phyloP scores from a whole-genome alignment of 805 yeast species.

The Tanozyma kutaoensis region DNA sequence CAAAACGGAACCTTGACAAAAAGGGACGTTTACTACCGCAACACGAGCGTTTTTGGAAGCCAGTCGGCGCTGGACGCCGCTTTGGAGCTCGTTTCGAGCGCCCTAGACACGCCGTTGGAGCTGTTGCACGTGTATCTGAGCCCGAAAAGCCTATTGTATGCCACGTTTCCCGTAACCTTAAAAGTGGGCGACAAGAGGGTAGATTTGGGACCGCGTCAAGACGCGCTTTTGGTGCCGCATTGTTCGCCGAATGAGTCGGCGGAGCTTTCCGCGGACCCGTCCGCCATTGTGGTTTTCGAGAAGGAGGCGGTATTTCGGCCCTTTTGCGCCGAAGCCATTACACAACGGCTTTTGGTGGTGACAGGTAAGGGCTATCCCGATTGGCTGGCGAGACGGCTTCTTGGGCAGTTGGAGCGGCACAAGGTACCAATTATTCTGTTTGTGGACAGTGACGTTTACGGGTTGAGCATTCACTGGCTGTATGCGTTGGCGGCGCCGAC shows the following conservation, averaged over 20 bases:
- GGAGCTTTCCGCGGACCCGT: neutral
- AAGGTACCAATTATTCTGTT: constrained; percentile 3
- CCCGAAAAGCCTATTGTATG: constrained; percentile 6
- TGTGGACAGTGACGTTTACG: constrained; percentile 9
- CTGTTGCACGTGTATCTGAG: constrained; percentile 3
- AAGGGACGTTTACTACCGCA: constrained; percentile 7
- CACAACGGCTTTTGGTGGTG: constrained; percentile 1
- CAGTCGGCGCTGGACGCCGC: constrained; percentile 4
- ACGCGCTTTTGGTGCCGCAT: constrained; percentile 2
- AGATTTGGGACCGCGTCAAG: constrained; percentile 1
- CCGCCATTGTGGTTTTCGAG: constrained; percentile 16
- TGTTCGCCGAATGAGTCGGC: neutral
- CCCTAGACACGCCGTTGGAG: constrained; percentile 1
- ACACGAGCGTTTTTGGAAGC: constrained; percentile 6
- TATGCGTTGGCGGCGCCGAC: constrained; percentile 1
- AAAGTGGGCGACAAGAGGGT: constrained; percentile 1
- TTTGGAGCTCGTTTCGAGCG: constrained; percentile 1
- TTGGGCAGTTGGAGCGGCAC: constrained; percentile 1
- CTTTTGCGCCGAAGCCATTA: constrained; percentile 7
- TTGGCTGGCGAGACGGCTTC: neutral
- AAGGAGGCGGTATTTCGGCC: constrained; percentile 29
- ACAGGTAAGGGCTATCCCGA: constrained; percentile 9
- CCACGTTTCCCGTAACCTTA: constrained; percentile 3
- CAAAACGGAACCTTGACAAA: too few relatives aligned
- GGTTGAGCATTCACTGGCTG: constrained; percentile 6